Evolutionary conservation across 2,329 filamentous ascomycete species (phyloP).

Genomic region (Arthrobotrys musiformis): DNA sequence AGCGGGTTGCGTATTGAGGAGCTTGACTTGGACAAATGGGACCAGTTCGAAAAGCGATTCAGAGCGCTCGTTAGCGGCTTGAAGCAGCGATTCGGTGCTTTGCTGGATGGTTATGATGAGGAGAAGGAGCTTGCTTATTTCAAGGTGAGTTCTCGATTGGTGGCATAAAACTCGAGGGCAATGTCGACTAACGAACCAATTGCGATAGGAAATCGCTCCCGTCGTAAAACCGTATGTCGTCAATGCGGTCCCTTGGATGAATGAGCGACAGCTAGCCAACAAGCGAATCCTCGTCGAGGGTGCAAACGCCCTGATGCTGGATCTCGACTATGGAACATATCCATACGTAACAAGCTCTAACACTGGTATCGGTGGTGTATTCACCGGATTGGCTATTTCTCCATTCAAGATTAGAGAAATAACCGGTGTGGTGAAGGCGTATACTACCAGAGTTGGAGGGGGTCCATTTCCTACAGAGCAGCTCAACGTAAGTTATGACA

Average conservation of each 20-base stretch:
- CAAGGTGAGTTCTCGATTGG: conserved; percentile 62
- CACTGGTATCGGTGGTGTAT: conserved; percentile 71
- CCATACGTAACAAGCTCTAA: conserved; percentile 72
- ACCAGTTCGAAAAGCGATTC: conserved; percentile 74
- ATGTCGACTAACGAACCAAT: neutral
- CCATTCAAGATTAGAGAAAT: conserved; percentile 71
- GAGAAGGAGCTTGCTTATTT: conserved; percentile 76
- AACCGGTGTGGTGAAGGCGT: conserved; percentile 75
- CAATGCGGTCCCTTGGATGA: conserved; percentile 75
- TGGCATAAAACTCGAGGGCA: neutral
- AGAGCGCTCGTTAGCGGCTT: conserved; percentile 72
- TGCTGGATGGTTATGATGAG: conserved; percentile 73
- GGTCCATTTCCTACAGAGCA: conserved; percentile 77
- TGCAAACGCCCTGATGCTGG: conserved; percentile 75
- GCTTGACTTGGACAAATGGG: conserved; percentile 70
- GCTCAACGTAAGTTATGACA: conserved; percentile 63
- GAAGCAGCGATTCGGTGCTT: conserved; percentile 75
- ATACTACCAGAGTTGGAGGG: conserved; percentile 72
- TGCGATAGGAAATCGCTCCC: conserved; percentile 66
- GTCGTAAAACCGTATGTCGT: conserved; percentile 72
- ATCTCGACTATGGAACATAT: conserved; percentile 73
- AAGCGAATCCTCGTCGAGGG: conserved; percentile 75
- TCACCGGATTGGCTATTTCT: conserved; percentile 72
- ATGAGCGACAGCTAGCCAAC: conserved; percentile 70
- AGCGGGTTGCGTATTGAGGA: conserved; percentile 75